A percentile compares a stretch with the other conserved stretches of the same genome.
Evolutionary conservation across 805 yeast genomes (phyloP).

Genomic region (Sugiyamaella smithiae): DNA sequence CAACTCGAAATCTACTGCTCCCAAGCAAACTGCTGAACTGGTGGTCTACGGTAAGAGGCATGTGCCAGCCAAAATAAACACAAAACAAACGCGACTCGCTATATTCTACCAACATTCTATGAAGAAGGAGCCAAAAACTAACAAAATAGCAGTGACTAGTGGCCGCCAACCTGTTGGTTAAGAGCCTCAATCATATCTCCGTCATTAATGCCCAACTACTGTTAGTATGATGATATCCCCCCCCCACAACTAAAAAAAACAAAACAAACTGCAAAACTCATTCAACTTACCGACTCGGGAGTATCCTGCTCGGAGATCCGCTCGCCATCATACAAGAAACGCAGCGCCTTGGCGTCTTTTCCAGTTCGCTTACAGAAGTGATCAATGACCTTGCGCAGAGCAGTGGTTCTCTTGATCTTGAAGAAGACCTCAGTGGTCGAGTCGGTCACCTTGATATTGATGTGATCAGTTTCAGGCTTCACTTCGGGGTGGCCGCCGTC

Average conservation of each 20-base stretch:
- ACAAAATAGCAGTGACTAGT: no score
- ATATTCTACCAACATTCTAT: no score
- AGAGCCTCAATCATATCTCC: conserved; percentile 97
- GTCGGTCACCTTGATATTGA: conserved; percentile 91
- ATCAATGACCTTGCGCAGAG: conserved; percentile 91
- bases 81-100: no score
- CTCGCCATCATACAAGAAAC: conserved; percentile 92
- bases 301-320: conserved; percentile 85
- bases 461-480: conserved; percentile 71
- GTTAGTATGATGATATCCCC: conserved; percentile 10
- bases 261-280: background rate
- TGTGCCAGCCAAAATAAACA: no score
- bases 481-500: conserved; percentile 41
- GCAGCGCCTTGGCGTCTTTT: conserved; percentile 71
- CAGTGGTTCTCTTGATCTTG: conserved; percentile 91
- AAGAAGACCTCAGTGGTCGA: conserved; percentile 91
- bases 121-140: no score
- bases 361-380: conserved; percentile 98
- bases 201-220: conserved; percentile 81
- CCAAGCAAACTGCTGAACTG: no score
- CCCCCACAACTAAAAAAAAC: background rate
- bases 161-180: conserved; percentile 74
- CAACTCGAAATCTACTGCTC: no score
- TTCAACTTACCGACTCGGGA: conserved; percentile 60
- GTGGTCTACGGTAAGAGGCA: no score